These are phyloP conservation scores for Nigrospora osmanthi DNA, from an alignment of 2,329 filamentous ascomycete species.

Conservation along the genomic window DNA sequence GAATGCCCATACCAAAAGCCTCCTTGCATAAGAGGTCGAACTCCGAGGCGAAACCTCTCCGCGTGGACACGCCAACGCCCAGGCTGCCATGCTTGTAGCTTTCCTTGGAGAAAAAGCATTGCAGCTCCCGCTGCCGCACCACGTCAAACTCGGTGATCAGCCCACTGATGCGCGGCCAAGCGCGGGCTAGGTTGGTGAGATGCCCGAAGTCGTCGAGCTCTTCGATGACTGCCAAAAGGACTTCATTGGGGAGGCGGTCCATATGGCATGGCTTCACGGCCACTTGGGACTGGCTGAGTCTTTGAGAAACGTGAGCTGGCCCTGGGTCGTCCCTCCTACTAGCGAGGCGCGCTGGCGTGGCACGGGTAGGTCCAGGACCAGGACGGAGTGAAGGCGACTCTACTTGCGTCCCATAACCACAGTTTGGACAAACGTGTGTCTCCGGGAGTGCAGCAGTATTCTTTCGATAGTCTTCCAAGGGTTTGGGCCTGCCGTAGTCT, in stretches of 20 bases:
- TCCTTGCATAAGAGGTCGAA: conserved; percentile 38
- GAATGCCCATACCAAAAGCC: conserved; percentile 28
- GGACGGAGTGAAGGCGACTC: too few species aligned
- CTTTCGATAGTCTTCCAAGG: too few species aligned
- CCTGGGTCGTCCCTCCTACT: too few species aligned
- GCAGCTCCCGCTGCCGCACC: conserved; percentile 33
- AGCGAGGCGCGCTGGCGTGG: too few species aligned
- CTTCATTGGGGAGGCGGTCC: conserved; percentile 28
- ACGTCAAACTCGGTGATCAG: conserved; percentile 26
- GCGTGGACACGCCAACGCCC: conserved; percentile 30
- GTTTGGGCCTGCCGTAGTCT: conserved; percentile 6
- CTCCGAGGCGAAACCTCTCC: conserved; percentile 30
- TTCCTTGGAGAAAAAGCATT: conserved; percentile 38
- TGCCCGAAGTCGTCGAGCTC: conserved; percentile 25
- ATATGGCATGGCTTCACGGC: conserved; percentile 10
- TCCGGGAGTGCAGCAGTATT: too few species aligned
- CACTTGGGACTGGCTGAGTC: background rate
- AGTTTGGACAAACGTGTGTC: too few species aligned
- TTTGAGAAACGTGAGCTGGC: background rate
- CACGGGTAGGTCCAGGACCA: too few species aligned
- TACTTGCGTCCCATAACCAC: too few species aligned
- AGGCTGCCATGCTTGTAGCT: conserved; percentile 27
- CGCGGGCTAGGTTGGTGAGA: conserved; percentile 25
- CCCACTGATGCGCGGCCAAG: conserved; percentile 24
- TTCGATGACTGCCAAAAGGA: conserved; percentile 26